Evolutionary conservation across 2,329 filamentous ascomycete genomes (phyloP).

Genomic region (Curvularia lunata): DNA sequence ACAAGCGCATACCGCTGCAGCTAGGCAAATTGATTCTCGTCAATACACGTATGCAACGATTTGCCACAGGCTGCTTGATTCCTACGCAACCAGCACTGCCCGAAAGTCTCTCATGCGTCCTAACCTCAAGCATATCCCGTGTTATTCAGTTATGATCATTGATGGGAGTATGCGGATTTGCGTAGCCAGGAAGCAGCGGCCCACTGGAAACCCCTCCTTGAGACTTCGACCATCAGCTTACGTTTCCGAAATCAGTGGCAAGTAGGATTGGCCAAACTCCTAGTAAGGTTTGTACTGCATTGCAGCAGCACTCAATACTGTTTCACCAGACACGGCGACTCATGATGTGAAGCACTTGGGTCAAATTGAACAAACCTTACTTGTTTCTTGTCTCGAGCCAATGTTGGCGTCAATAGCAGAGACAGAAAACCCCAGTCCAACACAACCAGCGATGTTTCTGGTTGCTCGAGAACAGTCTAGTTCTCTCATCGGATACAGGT

Average conservation of each 20-base stretch:
- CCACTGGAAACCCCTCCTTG: constrained; percentile 19
- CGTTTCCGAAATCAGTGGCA: constrained; percentile 5
- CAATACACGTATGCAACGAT: not conserved
- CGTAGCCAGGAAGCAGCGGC: constrained; percentile 7
- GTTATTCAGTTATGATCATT: constrained; percentile 30
- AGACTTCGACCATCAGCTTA: constrained; percentile 10
- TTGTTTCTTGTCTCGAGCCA: not conserved
- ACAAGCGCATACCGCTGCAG: not conserved
- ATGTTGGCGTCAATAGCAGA: not conserved
- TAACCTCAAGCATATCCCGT: constrained; percentile 18
- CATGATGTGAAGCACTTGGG: not conserved
- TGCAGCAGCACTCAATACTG: not conserved
- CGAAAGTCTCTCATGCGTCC: constrained; percentile 15
- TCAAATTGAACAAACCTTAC: no score
- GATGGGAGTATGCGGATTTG: constrained; percentile 31
- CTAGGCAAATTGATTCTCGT: not conserved
- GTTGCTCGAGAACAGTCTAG: not conserved
- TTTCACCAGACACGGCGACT: not conserved
- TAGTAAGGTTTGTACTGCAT: not conserved
- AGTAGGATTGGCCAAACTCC: not conserved
- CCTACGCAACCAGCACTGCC: constrained; percentile 1
- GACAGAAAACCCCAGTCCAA: not conserved
- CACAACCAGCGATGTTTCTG: not conserved
- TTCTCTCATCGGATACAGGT: constrained; percentile 14
- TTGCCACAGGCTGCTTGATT: not conserved